phyloP scores from a whole-genome alignment of 805 yeast genomes.

The Zygoascus flipseniorum region DNA sequence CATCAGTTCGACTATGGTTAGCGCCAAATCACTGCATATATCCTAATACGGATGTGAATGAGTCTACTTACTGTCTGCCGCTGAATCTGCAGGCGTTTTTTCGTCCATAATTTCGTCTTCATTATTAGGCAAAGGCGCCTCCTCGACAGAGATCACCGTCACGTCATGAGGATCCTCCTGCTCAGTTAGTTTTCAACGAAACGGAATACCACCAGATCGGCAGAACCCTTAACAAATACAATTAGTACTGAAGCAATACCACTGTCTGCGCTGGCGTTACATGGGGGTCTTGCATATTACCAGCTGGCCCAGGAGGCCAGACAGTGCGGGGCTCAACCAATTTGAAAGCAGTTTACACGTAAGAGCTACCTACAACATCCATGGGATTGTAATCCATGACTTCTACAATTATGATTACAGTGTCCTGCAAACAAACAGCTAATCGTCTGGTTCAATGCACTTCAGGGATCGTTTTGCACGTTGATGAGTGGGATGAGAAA shows the following conservation, averaged over 20 bases:
- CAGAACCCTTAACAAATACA: too few species aligned
- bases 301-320: not conserved
- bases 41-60: too few species aligned
- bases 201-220: too few species aligned
- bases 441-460: not conserved
- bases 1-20: conserved; percentile 7
- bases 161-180: conserved; percentile 2
- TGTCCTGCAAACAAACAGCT: not conserved
- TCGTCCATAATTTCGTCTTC: not conserved
- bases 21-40: too few species aligned
- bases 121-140: not conserved
- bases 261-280: too few species aligned
- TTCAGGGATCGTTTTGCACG: not conserved
- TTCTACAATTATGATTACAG: not conserved
- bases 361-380: conserved; percentile 9
- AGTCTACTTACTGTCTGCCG: conserved; percentile 6
- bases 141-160: conserved; percentile 4
- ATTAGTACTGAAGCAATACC: too few species aligned
- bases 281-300: too few species aligned
- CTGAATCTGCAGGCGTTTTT: not conserved
- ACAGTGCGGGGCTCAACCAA: not conserved
- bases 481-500: not conserved
- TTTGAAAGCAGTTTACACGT: not conserved
- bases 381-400: conserved; percentile 6
- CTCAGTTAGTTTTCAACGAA: not conserved